Percentiles rank a stretch among this genome's conserved stretches.
phyloP scores from a whole-genome alignment of 805 yeast genomes.

The Candida patagonica region DNA sequence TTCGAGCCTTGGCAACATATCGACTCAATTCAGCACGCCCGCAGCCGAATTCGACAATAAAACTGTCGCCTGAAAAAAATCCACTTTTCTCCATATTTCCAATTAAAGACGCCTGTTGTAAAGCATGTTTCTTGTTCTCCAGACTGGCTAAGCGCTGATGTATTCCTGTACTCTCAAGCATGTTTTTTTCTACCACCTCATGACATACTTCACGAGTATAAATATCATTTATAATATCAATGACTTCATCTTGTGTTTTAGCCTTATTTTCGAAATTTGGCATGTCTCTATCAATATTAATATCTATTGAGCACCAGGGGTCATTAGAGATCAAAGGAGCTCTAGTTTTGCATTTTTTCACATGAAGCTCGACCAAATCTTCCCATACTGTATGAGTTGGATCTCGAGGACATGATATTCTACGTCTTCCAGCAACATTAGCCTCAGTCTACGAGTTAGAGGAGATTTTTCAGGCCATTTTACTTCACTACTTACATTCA shows the following conservation, averaged over 20 bases:
- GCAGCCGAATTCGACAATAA: slow-evolving; percentile 75
- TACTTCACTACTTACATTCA: slow-evolving; percentile 4
- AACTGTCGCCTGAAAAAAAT: slow-evolving; percentile 28
- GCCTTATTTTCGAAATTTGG: not conserved
- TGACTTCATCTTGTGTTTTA: slow-evolving; percentile 24
- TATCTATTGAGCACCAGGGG: slow-evolving; percentile 41
- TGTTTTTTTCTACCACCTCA: slow-evolving; percentile 8
- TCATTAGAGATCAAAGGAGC: not conserved
- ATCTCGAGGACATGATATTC: slow-evolving; percentile 73
- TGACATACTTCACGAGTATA: slow-evolving; percentile 4
- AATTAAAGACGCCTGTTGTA: slow-evolving; percentile 73
- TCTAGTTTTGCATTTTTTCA: slow-evolving; percentile 40
- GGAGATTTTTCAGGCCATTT: not conserved
- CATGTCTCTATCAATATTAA: slow-evolving; percentile 32
- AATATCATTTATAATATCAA: slow-evolving; percentile 19
- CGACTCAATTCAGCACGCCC: slow-evolving; percentile 81
- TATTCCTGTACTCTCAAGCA: slow-evolving; percentile 28
- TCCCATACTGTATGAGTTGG: slow-evolving; percentile 66
- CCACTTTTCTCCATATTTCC: slow-evolving; percentile 45
- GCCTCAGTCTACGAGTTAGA: not conserved
- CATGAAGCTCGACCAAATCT: slow-evolving; percentile 44
- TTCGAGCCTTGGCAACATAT: slow-evolving; percentile 33
- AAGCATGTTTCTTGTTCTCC: slow-evolving; percentile 61
- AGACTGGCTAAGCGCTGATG: slow-evolving; percentile 39
- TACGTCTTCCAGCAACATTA: slow-evolving; percentile 24